phyloP scores from a whole-genome alignment of 2,329 filamentous ascomycete genomes.

The Fusarium longipes region DNA sequence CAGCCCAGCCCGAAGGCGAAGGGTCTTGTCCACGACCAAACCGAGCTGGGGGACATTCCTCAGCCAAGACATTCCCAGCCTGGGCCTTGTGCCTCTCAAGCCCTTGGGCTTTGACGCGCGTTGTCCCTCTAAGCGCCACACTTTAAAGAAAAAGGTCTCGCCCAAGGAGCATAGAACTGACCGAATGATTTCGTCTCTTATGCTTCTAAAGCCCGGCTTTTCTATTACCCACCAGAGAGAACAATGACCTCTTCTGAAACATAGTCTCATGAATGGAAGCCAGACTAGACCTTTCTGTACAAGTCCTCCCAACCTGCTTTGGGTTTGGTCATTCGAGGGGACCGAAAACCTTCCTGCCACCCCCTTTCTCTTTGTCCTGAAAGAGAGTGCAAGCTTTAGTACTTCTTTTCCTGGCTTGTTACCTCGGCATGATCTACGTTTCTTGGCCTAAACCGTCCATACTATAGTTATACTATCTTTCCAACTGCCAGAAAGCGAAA shows the following conservation, averaged over 20 bases:
- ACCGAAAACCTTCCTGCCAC: constrained; percentile 16
- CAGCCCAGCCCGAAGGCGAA: not conserved
- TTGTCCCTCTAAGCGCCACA: constrained; percentile 28
- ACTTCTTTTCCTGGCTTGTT: not conserved
- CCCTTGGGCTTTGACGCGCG: constrained; percentile 30
- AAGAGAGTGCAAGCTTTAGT: constrained; percentile 1
- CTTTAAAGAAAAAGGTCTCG: constrained; percentile 6
- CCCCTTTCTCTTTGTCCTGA: constrained; percentile 21
- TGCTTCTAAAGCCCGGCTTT: too few relatives aligned
- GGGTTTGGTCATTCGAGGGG: not conserved
- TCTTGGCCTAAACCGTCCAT: not conserved
- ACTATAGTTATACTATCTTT: not conserved
- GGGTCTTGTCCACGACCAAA: not conserved
- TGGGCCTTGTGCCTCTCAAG: not conserved
- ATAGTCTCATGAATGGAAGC: constrained; percentile 20
- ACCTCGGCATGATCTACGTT: not conserved
- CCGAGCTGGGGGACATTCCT: constrained; percentile 29
- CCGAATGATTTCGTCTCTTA: too few relatives aligned
- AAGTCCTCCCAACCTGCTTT: constrained; percentile 11
- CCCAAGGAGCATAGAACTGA: too few relatives aligned
- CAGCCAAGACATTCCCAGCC: constrained; percentile 21
- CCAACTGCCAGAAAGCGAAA: not conserved
- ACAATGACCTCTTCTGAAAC: constrained; percentile 35
- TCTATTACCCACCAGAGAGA: too few relatives aligned
- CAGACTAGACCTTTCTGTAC: constrained; percentile 23